Conservation (phyloP, 2,329 filamentous ascomycete genomes). For the Scedosporium minutisporum region DNA sequence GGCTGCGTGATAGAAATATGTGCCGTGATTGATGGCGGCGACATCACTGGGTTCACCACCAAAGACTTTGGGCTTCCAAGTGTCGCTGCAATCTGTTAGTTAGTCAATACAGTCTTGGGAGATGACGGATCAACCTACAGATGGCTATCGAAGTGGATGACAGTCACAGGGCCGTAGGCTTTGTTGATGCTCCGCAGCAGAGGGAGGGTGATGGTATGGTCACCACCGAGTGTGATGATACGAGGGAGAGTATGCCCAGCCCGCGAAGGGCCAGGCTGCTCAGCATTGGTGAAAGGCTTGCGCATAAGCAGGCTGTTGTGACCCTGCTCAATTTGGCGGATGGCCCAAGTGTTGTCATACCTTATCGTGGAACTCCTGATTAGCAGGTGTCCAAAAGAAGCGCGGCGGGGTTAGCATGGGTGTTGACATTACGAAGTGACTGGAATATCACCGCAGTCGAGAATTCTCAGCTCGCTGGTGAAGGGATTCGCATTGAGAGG, state of each 20-base stretch:
- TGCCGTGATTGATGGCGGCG: constrained; percentile 76
- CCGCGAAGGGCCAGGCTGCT: constrained; percentile 32
- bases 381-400: background rate
- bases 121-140: constrained; percentile 32
- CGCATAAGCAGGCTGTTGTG: constrained; percentile 56
- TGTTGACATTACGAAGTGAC: constrained; percentile 63
- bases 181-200: constrained; percentile 57
- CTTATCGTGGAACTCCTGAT: background rate
- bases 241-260: background rate
- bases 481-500: constrained; percentile 78
- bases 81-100: constrained; percentile 3
- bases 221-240: constrained; percentile 61
- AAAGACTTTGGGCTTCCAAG: constrained; percentile 72
- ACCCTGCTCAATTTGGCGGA: constrained; percentile 75
- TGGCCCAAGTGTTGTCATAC: constrained; percentile 65
- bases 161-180: constrained; percentile 53
- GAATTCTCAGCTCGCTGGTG: constrained; percentile 62
- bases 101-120: constrained; percentile 9
- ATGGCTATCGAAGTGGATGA: constrained; percentile 68
- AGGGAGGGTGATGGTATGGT: constrained; percentile 62
- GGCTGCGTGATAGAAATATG: constrained; percentile 77
- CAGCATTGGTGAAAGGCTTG: constrained; percentile 15
- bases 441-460: constrained; percentile 88
- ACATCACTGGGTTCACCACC: constrained; percentile 69
- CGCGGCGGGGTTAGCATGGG: background rate